Evolutionary conservation across 1,284 basidiomycete genomes (phyloP).

Genomic region (Pseudozyma pruni): DNA sequence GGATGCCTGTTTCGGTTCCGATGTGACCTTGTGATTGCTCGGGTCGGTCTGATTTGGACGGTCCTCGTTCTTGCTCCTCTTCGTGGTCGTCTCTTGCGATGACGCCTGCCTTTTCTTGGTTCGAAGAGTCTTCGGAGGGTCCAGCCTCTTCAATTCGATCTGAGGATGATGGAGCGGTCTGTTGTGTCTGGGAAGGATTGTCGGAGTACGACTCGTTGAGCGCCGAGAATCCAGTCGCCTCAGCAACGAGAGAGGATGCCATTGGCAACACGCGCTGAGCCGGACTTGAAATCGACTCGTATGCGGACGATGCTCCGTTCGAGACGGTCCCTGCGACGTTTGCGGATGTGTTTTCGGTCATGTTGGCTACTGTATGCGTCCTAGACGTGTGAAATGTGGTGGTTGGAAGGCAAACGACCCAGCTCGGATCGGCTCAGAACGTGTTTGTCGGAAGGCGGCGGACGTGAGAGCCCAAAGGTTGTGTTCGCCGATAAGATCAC

Average conservation of each 20-base stretch:
- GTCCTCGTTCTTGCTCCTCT: conserved; percentile 9
- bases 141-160: background rate
- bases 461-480: no score
- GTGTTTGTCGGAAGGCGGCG: no score
- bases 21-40: conserved; percentile 17
- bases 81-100: conserved; percentile 5
- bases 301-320: conserved; percentile 2
- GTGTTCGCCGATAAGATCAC: no score
- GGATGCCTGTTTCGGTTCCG: conserved; percentile 43
- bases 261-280: background rate
- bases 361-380: no score
- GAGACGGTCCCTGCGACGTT: background rate
- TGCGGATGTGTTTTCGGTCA: background rate
- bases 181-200: background rate
- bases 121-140: background rate
- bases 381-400: background rate
- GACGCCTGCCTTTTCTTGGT: background rate
- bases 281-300: conserved; percentile 2
- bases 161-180: background rate
- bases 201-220: conserved; percentile 6
- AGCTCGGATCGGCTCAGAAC: no score
- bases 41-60: conserved; percentile 15
- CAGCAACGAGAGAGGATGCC: conserved; percentile 2
- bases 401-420: background rate
- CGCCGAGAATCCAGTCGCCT: conserved; percentile 27